Conservation (phyloP, 2,329 filamentous ascomycete genomes). For the Polychaeton citri region DNA sequence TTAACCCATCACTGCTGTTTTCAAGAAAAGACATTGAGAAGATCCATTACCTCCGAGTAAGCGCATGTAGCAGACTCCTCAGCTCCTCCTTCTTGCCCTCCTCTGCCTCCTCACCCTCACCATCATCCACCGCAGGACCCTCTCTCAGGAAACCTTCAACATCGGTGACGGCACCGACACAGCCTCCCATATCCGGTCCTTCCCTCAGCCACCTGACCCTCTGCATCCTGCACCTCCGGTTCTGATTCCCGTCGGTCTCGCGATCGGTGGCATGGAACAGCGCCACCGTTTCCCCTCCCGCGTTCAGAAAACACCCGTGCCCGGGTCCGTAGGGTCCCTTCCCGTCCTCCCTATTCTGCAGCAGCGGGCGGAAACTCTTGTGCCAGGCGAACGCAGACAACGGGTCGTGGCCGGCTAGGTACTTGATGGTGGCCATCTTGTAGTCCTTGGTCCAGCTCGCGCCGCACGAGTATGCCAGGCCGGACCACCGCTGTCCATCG, state of each 20-base stretch:
- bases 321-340: slow-evolving; percentile 31
- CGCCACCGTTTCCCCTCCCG: slow-evolving; percentile 28
- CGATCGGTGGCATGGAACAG: slow-evolving; percentile 35
- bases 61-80: neutral
- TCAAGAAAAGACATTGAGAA: no score
- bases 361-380: slow-evolving; percentile 26
- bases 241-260: slow-evolving; percentile 31
- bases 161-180: slow-evolving; percentile 24
- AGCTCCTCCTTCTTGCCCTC: neutral
- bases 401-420: slow-evolving; percentile 25
- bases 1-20: no score
- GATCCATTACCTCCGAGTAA: no score
- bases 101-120: neutral
- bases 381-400: slow-evolving; percentile 24
- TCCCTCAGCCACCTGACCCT: slow-evolving; percentile 23
- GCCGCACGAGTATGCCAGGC: slow-evolving; percentile 34
- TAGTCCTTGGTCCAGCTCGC: slow-evolving; percentile 35
- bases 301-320: slow-evolving; percentile 31
- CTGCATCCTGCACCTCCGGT: slow-evolving; percentile 31
- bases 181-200: slow-evolving; percentile 30
- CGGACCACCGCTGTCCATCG: slow-evolving; percentile 20
- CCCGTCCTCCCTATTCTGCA: slow-evolving; percentile 24
- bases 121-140: slow-evolving; percentile 1
- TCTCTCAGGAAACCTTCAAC: slow-evolving; percentile 17
- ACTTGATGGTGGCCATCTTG: slow-evolving; percentile 34